Conservation (phyloP, 495 filamentous ascomycete genomes). For the Penicillium fimorum region DNA sequence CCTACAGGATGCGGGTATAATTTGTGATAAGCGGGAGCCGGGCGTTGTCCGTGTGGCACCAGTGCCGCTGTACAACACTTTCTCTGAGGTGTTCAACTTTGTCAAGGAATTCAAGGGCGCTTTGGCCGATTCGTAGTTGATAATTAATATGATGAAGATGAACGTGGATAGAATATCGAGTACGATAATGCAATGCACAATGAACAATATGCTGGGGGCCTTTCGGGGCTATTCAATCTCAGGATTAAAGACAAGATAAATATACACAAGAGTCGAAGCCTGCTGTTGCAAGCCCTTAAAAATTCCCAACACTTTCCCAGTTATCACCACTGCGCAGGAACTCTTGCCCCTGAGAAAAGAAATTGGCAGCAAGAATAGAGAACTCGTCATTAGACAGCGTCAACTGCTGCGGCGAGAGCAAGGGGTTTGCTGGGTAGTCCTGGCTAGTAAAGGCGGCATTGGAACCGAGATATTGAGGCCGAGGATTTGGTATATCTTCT, state of each 20-base stretch:
- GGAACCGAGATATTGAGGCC: constrained; percentile 14
- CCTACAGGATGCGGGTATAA: constrained; percentile 66
- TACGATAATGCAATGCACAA: constrained; percentile 2
- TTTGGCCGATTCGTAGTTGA: constrained; percentile 16
- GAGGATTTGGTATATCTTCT: constrained; percentile 19
- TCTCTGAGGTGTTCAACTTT: constrained; percentile 74
- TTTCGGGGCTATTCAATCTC: neutral
- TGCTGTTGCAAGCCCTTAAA: constrained; percentile 18
- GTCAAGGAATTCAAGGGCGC: constrained; percentile 50
- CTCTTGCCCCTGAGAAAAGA: constrained; percentile 48
- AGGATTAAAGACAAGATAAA: neutral
- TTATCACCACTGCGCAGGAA: constrained; percentile 41
- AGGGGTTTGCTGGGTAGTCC: constrained; percentile 23
- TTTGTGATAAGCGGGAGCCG: constrained; percentile 89
- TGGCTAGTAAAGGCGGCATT: constrained; percentile 17
- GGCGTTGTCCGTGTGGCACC: constrained; percentile 95
- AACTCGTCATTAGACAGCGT: constrained; percentile 45
- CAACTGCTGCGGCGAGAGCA: constrained; percentile 30
- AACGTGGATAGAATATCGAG: neutral
- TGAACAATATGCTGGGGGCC: neutral
- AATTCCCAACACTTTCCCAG: constrained; percentile 42
- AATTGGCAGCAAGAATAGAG: constrained; percentile 49
- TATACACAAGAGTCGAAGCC: neutral
- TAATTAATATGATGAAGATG: neutral
- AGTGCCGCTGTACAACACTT: constrained; percentile 84